Evolutionary conservation across 805 yeast species (phyloP).

Genomic region (Ogataea wickerhamii): DNA sequence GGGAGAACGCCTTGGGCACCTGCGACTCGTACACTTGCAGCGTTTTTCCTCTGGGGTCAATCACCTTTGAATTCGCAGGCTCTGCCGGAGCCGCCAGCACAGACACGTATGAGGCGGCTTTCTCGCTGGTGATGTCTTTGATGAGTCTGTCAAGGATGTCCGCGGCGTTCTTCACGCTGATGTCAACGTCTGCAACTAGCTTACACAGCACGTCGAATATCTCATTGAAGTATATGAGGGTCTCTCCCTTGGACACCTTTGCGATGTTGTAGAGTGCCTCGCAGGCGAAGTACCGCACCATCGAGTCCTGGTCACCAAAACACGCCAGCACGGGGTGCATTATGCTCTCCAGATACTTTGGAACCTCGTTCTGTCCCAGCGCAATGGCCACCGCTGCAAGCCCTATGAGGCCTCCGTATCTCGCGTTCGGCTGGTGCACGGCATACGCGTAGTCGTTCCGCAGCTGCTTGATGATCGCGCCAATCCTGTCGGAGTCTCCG

Average conservation of each 20-base stretch:
- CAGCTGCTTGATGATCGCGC: constrained; percentile 66
- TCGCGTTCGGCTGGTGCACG: constrained; percentile 77
- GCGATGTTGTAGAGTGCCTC: constrained; percentile 94
- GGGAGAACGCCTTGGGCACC: constrained; percentile 66
- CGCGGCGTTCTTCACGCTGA: constrained; percentile 92
- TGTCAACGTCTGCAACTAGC: constrained; percentile 85
- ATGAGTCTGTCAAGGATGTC: constrained; percentile 85
- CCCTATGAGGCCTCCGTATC: constrained; percentile 95
- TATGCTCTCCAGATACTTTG: constrained; percentile 76
- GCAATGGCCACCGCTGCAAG: constrained; percentile 96
- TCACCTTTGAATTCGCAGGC: constrained; percentile 39
- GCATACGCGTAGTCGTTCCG: constrained; percentile 77
- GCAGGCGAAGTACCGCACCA: constrained; percentile 95
- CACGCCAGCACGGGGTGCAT: constrained; percentile 93
- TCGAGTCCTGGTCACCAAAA: constrained; percentile 95
- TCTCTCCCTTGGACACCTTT: constrained; percentile 94
- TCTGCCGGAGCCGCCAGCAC: constrained; percentile 45
- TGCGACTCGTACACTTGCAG: constrained; percentile 58
- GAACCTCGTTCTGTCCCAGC: constrained; percentile 78
- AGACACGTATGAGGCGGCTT: constrained; percentile 83
- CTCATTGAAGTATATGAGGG: constrained; percentile 86
- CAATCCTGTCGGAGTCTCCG: constrained; percentile 58
- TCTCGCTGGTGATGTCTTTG: constrained; percentile 92
- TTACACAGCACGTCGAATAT: constrained; percentile 90
- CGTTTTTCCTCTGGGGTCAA: constrained; percentile 57